Evolutionary conservation across 257 asterid species (phyloP), one percentile per base, ranked within the genome.

Genomic region (Scutellaria barbata): DNA sequence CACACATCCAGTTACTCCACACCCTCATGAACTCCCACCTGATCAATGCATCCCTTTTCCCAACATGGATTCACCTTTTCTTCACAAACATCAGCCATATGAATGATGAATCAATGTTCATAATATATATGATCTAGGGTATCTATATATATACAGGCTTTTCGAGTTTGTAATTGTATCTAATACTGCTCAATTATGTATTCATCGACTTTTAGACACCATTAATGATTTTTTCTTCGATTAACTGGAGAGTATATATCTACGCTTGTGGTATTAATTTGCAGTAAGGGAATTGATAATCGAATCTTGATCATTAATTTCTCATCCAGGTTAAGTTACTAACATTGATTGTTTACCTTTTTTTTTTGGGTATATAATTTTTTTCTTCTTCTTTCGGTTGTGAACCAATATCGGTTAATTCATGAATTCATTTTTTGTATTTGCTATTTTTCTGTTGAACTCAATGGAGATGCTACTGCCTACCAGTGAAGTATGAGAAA

Each of bases 11-110:
- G 35, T 58, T 14, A 52, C 25, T 37, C 12, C 52, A 51, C 59
- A 51, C n/a, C 51, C 63, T 41, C 73, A 30, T 30, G 5, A 63
- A 64, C 20, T 74, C 63, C 35, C 74, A 46, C 40, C 71, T 69
- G 64, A 58, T 45, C 78, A 68, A 17, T 42, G 12, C 72, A 60
- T 58, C 11, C 69, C 39, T 7, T 56, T 48, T 42, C 76, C 69
- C n/a, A 74, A 72, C 61, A 64, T 72, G 69, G 57, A 60, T 42
- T 18, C 76, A 62, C 60, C 87, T 39, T 60, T 71, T 43, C 74
- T 50, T 39, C 77, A 53, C 45, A 55, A 56, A 53, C 30, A 53
- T 8, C 63, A 65, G 13, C 74, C 77, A 30, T 30, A 30, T 30
- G 35, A 30, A 11, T 77, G 74, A 71, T 60, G 39, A n/a, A 2